phyloP scores from a whole-genome alignment of 148 eudicot species.

The Hydrangea macrophylla region DNA sequence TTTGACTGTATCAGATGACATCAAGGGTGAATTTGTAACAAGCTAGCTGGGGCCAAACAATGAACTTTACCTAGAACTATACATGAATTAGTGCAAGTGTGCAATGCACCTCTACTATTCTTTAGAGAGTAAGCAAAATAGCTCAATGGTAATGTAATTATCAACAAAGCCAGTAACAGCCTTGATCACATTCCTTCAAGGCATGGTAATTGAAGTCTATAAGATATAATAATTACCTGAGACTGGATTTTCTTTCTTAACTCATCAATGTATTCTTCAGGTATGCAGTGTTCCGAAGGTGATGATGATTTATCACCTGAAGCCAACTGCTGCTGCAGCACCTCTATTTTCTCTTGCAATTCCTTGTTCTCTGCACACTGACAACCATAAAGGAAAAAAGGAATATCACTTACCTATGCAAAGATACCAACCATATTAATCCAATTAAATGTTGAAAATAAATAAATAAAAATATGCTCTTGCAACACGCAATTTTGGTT shows the following conservation, averaged over 20 bases:
- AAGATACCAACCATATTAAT: no score
- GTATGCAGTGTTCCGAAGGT: slow-evolving; percentile 30
- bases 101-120: no score
- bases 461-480: no score
- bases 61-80: no score
- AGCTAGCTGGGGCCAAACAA: no score
- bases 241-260: slow-evolving; percentile 68
- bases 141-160: neutral
- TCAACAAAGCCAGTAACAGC: neutral
- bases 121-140: no score
- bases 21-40: no score
- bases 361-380: slow-evolving; percentile 81
- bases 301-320: slow-evolving; percentile 34
- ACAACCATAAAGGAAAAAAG: slow-evolving; percentile 20
- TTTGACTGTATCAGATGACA: no score
- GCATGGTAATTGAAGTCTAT: slow-evolving; percentile 1
- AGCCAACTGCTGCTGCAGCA: slow-evolving; percentile 66
- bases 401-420: neutral
- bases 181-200: neutral
- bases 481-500: neutral
- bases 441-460: no score
- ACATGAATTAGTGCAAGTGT: no score
- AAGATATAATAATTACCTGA: slow-evolving; percentile 49
- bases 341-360: slow-evolving; percentile 53
- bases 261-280: slow-evolving; percentile 65